Conservation (phyloP, 2,329 filamentous ascomycete species). For the Colletotrichum gloeosporioides region DNA sequence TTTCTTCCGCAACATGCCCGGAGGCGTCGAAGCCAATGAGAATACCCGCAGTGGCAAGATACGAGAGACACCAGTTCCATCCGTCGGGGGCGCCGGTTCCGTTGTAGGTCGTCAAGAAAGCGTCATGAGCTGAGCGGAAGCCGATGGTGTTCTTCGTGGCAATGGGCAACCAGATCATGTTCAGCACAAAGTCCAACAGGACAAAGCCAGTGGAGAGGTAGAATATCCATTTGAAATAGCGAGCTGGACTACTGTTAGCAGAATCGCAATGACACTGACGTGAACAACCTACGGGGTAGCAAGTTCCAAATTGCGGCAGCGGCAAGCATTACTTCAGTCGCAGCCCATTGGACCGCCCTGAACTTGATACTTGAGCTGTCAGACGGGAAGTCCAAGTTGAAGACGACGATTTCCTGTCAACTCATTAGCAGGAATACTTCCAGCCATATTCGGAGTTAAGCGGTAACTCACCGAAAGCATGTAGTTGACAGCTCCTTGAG, state of each 20-base stretch:
- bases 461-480: slow-evolving; percentile 50
- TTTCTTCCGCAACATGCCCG: slow-evolving; percentile 66
- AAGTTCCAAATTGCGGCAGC: slow-evolving; percentile 56
- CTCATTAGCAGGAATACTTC: neutral
- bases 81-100: slow-evolving; percentile 58
- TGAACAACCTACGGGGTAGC: slow-evolving; percentile 47
- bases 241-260: slow-evolving; percentile 32
- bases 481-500: slow-evolving; percentile 55
- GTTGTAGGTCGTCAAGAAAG: slow-evolving; percentile 67
- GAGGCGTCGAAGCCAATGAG: slow-evolving; percentile 67
- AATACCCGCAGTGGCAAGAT: slow-evolving; percentile 64
- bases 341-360: slow-evolving; percentile 66
- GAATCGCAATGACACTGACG: accelerated
- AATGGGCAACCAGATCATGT: slow-evolving; percentile 66
- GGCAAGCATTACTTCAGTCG: slow-evolving; percentile 56
- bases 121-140: slow-evolving; percentile 63
- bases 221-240: slow-evolving; percentile 55
- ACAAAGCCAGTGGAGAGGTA: slow-evolving; percentile 55
- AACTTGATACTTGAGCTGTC: slow-evolving; percentile 60
- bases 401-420: slow-evolving; percentile 59
- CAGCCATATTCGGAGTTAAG: neutral
- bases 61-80: slow-evolving; percentile 70
- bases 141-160: slow-evolving; percentile 57
- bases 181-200: slow-evolving; percentile 62
- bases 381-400: slow-evolving; percentile 59